Percentiles rank a stretch among this genome's conserved stretches.
These are phyloP conservation scores for Beauveria bassiana DNA, from an alignment of 2,329 filamentous ascomycete genomes.

Conservation along the genomic window DNA sequence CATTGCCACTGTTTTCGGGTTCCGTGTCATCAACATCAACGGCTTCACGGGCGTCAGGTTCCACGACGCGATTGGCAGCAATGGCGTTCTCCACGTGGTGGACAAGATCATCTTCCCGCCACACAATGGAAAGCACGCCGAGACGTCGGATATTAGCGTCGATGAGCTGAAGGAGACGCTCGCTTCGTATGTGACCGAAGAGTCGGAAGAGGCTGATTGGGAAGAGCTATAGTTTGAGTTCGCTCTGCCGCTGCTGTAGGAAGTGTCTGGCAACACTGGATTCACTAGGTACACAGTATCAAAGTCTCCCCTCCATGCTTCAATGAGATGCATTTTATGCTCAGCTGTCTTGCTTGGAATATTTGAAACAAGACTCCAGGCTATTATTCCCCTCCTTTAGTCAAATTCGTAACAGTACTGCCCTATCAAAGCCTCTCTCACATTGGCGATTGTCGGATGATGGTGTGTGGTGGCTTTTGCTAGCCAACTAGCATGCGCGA, in stretches of 20 bases:
- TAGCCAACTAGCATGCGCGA: too few relatives aligned
- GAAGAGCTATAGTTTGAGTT: not conserved
- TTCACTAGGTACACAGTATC: too few relatives aligned
- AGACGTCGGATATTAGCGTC: conserved; percentile 12
- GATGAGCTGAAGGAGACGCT: conserved; percentile 20
- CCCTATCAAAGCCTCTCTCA: too few relatives aligned
- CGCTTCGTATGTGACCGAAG: conserved; percentile 5
- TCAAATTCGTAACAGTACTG: too few relatives aligned
- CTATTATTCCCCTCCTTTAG: too few relatives aligned
- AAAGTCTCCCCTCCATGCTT: too few relatives aligned
- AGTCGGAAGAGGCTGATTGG: not conserved
- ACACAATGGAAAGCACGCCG: conserved; percentile 28
- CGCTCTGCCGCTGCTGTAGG: not conserved
- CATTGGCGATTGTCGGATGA: too few relatives aligned
- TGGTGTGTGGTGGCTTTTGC: too few relatives aligned
- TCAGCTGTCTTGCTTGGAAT: too few relatives aligned
- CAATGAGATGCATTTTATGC: too few relatives aligned
- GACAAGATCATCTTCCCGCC: conserved; percentile 70
- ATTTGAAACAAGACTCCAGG: too few relatives aligned
- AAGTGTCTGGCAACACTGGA: too few relatives aligned
- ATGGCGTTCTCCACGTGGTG: conserved; percentile 78
- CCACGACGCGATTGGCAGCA: conserved; percentile 63
- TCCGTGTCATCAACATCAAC: conserved; percentile 68
- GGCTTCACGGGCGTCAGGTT: conserved; percentile 58
- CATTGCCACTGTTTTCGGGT: conserved; percentile 58